These are phyloP conservation scores for Hygrophila difformis DNA, from an alignment of 257 asterid species.

Conservation along the genomic window DNA sequence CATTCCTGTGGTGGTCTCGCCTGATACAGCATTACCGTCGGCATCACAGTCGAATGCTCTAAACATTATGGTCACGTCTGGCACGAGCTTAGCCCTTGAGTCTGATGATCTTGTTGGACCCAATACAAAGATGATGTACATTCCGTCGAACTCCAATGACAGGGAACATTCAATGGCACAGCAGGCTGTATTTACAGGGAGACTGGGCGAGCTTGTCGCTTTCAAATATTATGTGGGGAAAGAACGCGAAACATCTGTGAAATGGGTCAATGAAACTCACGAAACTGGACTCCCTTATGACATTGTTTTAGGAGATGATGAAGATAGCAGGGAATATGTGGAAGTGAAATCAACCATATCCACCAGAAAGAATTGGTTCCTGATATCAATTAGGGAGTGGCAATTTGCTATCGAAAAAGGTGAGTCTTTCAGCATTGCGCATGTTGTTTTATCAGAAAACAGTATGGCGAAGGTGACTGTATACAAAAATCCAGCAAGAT, in stretches of 20 bases:
- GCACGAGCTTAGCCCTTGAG: slow-evolving; percentile 19
- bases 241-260: slow-evolving; percentile 35
- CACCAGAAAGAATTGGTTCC: slow-evolving; percentile 58
- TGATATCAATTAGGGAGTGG: slow-evolving; percentile 76
- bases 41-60: slow-evolving; percentile 19
- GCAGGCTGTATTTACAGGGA: slow-evolving; percentile 67
- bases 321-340: slow-evolving; percentile 39
- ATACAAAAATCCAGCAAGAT: slow-evolving; percentile 65
- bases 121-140: slow-evolving; percentile 16
- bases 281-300: slow-evolving; percentile 92
- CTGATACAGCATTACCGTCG: slow-evolving; percentile 21
- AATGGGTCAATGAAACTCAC: slow-evolving; percentile 71
- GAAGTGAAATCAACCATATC: slow-evolving; percentile 86
- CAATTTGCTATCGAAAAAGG: slow-evolving; percentile 86
- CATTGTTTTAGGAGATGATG: slow-evolving; percentile 44
- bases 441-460: slow-evolving; percentile 46
- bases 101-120: slow-evolving; percentile 25
- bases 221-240: slow-evolving; percentile 43
- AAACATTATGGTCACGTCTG: slow-evolving; percentile 19
- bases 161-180: slow-evolving; percentile 28
- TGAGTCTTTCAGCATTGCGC: slow-evolving; percentile 81
- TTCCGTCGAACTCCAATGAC: slow-evolving; percentile 22
- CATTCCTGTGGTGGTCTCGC: slow-evolving; percentile 15
- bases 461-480: slow-evolving; percentile 53
- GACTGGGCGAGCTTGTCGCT: slow-evolving; percentile 75